A percentile compares a stretch with the other conserved stretches of the same genome.
Evolutionary conservation across 225 moss, liverwort and hornwort genomes (phyloP).

Genomic region (Pseudisothecium myosuroides): DNA sequence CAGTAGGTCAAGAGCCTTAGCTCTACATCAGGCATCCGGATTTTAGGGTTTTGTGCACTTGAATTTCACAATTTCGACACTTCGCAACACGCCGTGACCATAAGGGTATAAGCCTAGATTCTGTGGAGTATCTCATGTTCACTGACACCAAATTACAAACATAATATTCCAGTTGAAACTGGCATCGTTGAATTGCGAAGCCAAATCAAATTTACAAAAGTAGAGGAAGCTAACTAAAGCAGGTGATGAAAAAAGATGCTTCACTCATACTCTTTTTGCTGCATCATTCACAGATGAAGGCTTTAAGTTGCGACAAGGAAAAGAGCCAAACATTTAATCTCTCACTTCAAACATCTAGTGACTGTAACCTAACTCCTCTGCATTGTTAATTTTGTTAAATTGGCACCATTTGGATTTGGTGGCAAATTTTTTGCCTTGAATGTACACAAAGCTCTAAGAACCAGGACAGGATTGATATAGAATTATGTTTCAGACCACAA

Average conservation of each 20-base stretch:
- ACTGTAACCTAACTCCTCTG: no score
- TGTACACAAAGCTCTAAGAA: background rate
- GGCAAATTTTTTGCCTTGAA: background rate
- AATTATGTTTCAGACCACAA: background rate
- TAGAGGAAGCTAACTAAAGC: background rate
- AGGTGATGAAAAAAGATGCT: background rate
- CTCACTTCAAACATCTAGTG: background rate
- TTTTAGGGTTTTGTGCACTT: background rate
- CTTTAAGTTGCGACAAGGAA: background rate
- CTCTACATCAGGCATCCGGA: background rate
- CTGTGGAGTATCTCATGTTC: background rate
- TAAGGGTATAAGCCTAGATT: background rate
- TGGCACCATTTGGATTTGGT: fast-evolving
- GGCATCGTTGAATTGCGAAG: background rate
- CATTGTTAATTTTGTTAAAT: background rate
- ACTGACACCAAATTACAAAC: background rate
- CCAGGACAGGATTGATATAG: background rate
- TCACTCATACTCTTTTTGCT: background rate
- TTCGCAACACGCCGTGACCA: background rate
- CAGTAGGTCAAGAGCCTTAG: no score
- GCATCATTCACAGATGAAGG: background rate
- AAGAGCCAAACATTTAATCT: background rate
- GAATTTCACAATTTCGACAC: background rate
- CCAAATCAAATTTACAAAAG: no score
- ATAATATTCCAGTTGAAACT: background rate